Evolutionary conservation across 1,284 basidiomycete genomes (phyloP).

Genomic region (Fomitopsis palustris): DNA sequence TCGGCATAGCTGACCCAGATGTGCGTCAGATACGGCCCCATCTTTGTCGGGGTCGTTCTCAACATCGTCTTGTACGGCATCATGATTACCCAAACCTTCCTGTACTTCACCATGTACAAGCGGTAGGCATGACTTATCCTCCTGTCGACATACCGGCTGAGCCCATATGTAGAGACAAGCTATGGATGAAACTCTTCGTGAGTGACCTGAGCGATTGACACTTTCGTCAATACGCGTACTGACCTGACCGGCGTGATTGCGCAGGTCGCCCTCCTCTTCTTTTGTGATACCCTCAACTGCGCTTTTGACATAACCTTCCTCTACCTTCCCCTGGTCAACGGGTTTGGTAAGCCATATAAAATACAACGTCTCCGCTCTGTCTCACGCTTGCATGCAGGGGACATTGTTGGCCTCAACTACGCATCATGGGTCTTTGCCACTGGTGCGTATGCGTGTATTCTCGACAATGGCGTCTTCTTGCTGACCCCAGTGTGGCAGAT

Average conservation of each 20-base stretch:
- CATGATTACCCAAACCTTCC: conserved; percentile 38
- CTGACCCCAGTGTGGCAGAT: conserved; percentile 16
- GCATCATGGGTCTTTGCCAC: conserved; percentile 34
- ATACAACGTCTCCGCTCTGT: neutral
- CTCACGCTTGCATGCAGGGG: conserved; percentile 13
- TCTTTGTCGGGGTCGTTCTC: conserved; percentile 37
- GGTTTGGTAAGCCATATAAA: conserved; percentile 29
- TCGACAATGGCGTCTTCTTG: neutral
- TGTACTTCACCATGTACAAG: conserved; percentile 38
- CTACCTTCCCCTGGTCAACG: conserved; percentile 33
- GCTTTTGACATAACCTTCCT: conserved; percentile 36
- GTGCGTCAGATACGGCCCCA: conserved; percentile 33
- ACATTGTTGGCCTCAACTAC: conserved; percentile 21
- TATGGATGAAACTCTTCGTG: conserved; percentile 33
- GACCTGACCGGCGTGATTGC: neutral
- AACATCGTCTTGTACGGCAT: conserved; percentile 39
- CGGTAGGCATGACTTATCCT: conserved; percentile 21
- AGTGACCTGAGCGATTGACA: neutral
- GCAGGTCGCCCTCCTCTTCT: conserved; percentile 33
- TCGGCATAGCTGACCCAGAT: neutral
- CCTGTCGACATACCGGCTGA: neutral
- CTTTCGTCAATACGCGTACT: neutral
- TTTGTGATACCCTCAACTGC: conserved; percentile 37
- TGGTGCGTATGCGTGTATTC: conserved; percentile 14
- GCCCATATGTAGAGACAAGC: conserved; percentile 23